These are phyloP conservation scores for Penicillium dipodomyicola DNA, from an alignment of 495 filamentous ascomycete species.

Conservation along the genomic window DNA sequence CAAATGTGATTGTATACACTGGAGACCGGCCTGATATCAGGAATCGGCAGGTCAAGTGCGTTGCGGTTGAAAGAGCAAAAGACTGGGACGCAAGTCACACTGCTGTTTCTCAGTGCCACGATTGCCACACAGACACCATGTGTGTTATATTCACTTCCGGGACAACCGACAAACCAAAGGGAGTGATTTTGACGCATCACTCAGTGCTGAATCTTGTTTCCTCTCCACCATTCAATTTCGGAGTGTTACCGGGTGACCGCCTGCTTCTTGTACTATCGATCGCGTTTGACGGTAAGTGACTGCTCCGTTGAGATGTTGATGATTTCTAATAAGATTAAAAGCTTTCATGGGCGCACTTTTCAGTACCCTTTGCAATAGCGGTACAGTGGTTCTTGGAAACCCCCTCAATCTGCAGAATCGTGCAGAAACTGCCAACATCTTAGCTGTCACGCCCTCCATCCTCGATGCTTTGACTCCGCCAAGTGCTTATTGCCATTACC, in stretches of 20 bases:
- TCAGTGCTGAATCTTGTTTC: not conserved
- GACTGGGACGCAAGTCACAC: not conserved
- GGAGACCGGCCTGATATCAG: not conserved
- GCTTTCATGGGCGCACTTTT: constrained; percentile 6
- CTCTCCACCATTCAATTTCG: constrained; percentile 2
- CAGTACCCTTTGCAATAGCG: constrained; percentile 5
- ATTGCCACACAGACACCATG: constrained; percentile 1
- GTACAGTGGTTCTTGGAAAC: constrained; percentile 4
- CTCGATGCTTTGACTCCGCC: constrained; percentile 3
- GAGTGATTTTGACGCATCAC: not conserved
- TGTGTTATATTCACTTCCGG: constrained; percentile 10
- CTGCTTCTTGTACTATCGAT: constrained; percentile 3
- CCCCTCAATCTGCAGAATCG: constrained; percentile 10
- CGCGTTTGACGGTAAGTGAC: constrained; percentile 8
- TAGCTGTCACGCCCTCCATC: constrained; percentile 19
- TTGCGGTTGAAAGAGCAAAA: not conserved
- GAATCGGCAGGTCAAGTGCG: not conserved
- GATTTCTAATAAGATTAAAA: not conserved
- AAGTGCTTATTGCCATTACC: constrained; percentile 1
- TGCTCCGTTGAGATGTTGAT: not conserved
- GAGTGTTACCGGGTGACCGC: not conserved
- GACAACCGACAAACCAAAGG: constrained; percentile 7
- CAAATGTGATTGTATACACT: constrained; percentile 4
- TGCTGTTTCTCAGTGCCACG: not conserved
- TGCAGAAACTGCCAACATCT: constrained; percentile 13